Base-by-base conservation (phyloP, 495 filamentous ascomycete species). In the Hypoxylon rickii region DNA sequence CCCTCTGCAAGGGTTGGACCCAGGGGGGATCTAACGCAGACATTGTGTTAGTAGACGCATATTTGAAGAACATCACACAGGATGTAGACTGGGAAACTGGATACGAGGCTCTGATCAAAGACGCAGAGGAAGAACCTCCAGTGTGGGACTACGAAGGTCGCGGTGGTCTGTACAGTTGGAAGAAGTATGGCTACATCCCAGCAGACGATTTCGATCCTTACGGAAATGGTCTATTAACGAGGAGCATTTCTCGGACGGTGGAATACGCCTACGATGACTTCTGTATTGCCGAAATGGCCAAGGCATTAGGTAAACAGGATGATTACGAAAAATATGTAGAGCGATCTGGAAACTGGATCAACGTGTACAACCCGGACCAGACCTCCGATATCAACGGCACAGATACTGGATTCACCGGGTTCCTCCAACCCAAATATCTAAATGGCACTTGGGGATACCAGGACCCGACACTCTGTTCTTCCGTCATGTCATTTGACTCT, bases 261-360 rank as follows among this genome's bases (percentile, higher is more conserved):
- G 86, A 89, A 63, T 89, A 89, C 63, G 79, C 80, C 0, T 89
- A 89, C 67, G 80, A 89, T 36, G 87, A 90, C 67, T 90, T 86
- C 61, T 85, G 81, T 41, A 84, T 89, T 48, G 74, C 85, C 0
- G 72, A 82, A 47, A 75, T 89, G 55, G 84, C 80, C 0, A 68
- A 79, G 34, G 75, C 71, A 0, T 65, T 87, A 42, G 83, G 80
- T 3, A 76, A 82, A 17, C 38, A 73, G 1, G 70, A 65, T 2
- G 81, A 86, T 57, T 75, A 79, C 37, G 75, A 81, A 51, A 86
- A 86, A 59, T 88, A 87, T 44, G 64, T 70, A 0, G 51, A 67
- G 19, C 75, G 84, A 11, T 79, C 80, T 18, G 74, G 63, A 3
- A 87, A 86, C 60, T 89, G 86, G 86, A 63, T 74, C 38, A 85